phyloP scores from a whole-genome alignment of 2,329 filamentous ascomycete species.

The Didymella pinodella region DNA sequence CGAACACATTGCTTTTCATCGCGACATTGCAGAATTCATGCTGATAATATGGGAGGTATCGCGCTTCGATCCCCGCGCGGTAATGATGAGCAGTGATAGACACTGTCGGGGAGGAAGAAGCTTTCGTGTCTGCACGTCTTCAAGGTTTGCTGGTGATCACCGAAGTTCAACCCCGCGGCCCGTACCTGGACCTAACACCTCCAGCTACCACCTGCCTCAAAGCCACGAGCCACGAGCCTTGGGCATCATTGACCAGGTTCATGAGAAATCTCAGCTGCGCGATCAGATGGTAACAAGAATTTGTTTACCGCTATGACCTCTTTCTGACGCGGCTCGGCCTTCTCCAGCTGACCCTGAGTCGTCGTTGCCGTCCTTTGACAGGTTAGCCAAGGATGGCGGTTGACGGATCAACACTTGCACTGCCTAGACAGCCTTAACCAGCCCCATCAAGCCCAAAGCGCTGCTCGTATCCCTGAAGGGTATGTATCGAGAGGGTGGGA shows the following conservation, averaged over 20 bases:
- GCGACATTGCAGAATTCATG: not conserved
- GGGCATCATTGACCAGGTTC: constrained; percentile 10
- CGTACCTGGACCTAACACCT: constrained; percentile 13
- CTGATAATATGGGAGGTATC: not conserved
- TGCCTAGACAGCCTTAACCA: constrained; percentile 10
- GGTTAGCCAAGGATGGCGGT: constrained; percentile 10
- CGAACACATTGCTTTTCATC: not conserved
- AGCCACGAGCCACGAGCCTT: constrained; percentile 5
- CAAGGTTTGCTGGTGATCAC: constrained; percentile 3
- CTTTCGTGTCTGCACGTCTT: constrained; percentile 14
- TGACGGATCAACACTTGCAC: constrained; percentile 11
- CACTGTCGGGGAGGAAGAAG: not conserved
- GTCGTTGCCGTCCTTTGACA: constrained; percentile 5
- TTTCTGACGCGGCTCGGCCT: constrained; percentile 9
- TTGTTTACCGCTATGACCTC: constrained; percentile 12
- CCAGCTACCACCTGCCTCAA: not conserved
- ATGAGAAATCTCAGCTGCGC: constrained; percentile 7
- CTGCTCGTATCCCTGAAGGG: constrained; percentile 7
- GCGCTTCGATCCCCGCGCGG: not conserved
- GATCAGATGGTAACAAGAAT: constrained; percentile 4
- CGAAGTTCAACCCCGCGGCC: constrained; percentile 18
- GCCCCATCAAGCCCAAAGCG: constrained; percentile 10
- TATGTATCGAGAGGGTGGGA: constrained; percentile 19
- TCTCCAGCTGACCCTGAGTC: constrained; percentile 4
- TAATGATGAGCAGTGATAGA: not conserved